phyloP scores from a whole-genome alignment of 192 early-diverging fungal genomes.

The Helicostylum pulchrum region DNA sequence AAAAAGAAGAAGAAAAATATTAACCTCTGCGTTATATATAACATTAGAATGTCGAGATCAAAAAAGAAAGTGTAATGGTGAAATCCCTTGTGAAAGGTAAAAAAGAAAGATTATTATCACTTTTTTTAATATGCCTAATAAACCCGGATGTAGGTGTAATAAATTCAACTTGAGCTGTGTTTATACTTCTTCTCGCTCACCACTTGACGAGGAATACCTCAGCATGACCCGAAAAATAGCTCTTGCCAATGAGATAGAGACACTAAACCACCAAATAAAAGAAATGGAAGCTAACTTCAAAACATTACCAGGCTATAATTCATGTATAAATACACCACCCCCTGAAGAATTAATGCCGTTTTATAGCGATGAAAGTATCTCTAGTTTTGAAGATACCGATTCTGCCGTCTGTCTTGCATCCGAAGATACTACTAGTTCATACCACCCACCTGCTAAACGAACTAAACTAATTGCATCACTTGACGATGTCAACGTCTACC shows the following conservation, averaged over 20 bases:
- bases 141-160: neutral
- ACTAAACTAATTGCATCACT: too few species aligned
- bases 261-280: conserved; percentile 1
- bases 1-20: too few species aligned
- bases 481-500: too few species aligned
- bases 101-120: neutral
- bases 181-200: conserved; percentile 7
- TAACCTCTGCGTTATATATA: neutral
- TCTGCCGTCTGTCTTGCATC: too few species aligned
- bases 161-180: conserved; percentile 6
- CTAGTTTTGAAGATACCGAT: too few species aligned
- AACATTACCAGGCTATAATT: too few species aligned
- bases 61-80: conserved; percentile 8
- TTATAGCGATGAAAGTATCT: too few species aligned
- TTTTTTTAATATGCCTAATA: neutral
- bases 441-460: too few species aligned
- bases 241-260: neutral
- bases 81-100: conserved; percentile 16
- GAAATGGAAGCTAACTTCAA: conserved; percentile 5
- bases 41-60: conserved; percentile 20
- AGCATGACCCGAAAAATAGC: neutral
- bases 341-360: too few species aligned
- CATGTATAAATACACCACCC: too few species aligned
- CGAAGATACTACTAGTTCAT: too few species aligned
- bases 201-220: conserved; percentile 12